phyloP scores from a whole-genome alignment of 2,329 filamentous ascomycete genomes.

The Epichloe coenophiala region DNA sequence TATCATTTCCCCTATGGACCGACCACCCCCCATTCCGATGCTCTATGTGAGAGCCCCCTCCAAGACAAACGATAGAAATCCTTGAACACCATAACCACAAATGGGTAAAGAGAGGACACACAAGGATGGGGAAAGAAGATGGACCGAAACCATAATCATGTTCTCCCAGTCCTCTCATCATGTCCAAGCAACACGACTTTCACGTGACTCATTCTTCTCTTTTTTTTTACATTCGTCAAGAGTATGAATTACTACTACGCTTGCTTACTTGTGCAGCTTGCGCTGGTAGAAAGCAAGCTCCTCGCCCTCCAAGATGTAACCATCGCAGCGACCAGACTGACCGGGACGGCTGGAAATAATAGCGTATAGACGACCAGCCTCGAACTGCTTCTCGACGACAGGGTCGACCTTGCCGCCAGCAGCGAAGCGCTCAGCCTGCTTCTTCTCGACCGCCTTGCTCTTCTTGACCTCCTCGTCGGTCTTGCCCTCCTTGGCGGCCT shows the following conservation, averaged over 20 bases:
- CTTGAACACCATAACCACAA: slow-evolving; percentile 2
- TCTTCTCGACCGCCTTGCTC: slow-evolving; percentile 90
- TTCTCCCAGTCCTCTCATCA: neutral
- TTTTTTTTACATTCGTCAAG: no score
- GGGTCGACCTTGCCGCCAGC: slow-evolving; percentile 82
- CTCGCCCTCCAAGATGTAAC: slow-evolving; percentile 97
- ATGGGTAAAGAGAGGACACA: neutral
- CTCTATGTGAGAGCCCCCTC: neutral
- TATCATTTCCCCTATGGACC: slow-evolving; percentile 1
- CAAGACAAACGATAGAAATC: slow-evolving; percentile 1
- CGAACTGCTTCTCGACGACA: slow-evolving; percentile 95
- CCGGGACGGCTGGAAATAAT: slow-evolving; percentile 86
- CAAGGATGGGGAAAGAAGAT: neutral
- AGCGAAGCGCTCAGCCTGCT: slow-evolving; percentile 81
- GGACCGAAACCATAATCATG: neutral
- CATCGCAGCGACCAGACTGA: slow-evolving; percentile 92
- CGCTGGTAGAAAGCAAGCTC: slow-evolving; percentile 99
- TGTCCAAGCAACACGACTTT: neutral
- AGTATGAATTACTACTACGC: slow-evolving; percentile 11
- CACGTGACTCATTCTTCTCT: neutral
- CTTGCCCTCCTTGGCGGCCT: slow-evolving; percentile 43
- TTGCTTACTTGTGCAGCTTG: slow-evolving; percentile 96
- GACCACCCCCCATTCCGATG: neutral
- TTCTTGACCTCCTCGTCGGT: slow-evolving; percentile 68
- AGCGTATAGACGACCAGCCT: slow-evolving; percentile 94